A percentile compares a stretch with the other conserved stretches of the same genome.
phyloP scores from a whole-genome alignment of 2,329 filamentous ascomycete genomes.

The Pseudocercospora cruenta region DNA sequence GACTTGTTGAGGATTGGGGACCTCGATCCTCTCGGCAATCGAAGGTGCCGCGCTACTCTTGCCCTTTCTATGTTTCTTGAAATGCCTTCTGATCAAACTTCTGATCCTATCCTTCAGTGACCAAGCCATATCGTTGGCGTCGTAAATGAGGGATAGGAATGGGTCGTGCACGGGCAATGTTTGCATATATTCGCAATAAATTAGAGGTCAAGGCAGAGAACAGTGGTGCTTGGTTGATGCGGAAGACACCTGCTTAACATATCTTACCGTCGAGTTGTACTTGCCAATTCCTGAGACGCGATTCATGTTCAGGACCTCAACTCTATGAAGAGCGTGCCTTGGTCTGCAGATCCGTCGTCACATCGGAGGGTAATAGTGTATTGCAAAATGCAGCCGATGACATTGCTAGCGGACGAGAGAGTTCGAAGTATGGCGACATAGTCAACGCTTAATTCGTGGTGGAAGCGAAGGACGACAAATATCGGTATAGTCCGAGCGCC shows the following conservation, averaged over 20 bases:
- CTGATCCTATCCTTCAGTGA: constrained; percentile 28
- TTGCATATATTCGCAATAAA: constrained; percentile 9
- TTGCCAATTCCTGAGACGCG: not conserved
- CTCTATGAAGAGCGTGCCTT: not conserved
- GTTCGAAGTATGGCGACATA: not conserved
- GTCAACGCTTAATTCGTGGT: not conserved
- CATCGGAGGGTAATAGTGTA: not conserved
- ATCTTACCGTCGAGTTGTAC: not conserved
- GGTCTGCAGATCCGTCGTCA: not conserved
- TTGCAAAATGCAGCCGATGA: not conserved
- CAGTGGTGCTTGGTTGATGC: not conserved
- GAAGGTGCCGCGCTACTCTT: constrained; percentile 1
- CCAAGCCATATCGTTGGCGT: constrained; percentile 11
- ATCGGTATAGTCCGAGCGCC: not conserved
- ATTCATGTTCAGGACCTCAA: not conserved
- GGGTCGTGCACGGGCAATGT: constrained; percentile 2
- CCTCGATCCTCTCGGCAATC: not conserved
- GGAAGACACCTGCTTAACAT: constrained; percentile 1
- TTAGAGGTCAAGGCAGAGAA: not conserved
- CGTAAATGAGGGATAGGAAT: constrained; percentile 7
- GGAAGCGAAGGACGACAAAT: not conserved
- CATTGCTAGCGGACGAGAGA: not conserved
- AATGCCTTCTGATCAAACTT: constrained; percentile 24
- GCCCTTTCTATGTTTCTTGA: constrained; percentile 16
- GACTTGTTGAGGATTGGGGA: not conserved